Evolutionary conservation across 345 rosid genomes (phyloP).

Genomic region (Dimocarpus longan): DNA sequence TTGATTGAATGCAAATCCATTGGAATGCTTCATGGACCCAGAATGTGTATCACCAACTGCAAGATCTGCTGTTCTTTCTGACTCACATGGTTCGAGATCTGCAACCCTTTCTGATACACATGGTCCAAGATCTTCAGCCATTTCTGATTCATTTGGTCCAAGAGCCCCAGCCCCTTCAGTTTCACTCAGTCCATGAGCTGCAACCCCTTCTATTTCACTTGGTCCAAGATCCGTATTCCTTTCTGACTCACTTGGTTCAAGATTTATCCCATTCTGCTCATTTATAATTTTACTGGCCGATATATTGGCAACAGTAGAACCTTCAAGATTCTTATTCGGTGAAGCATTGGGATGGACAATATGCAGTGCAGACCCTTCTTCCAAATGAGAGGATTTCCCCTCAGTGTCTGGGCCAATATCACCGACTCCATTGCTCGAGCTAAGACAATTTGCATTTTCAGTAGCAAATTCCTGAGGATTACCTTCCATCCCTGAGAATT

Average conservation of each 20-base stretch:
- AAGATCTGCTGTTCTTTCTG: constrained; percentile 10
- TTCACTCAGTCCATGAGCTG: constrained; percentile 26
- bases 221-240: background rate
- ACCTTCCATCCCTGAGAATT: constrained; percentile 36
- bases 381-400: constrained; percentile 16
- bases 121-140: background rate
- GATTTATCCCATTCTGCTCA: constrained; percentile 40
- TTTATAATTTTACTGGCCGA: constrained; percentile 21
- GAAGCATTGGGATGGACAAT: constrained; percentile 22
- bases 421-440: constrained; percentile 29
- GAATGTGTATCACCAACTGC: constrained; percentile 28
- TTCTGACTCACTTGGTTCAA: constrained; percentile 32
- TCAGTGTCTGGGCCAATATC: constrained; percentile 27
- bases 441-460: constrained; percentile 34
- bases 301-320: constrained; percentile 32
- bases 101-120: background rate
- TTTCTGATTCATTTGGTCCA: constrained; percentile 26
- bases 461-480: constrained; percentile 24
- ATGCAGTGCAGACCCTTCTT: constrained; percentile 30
- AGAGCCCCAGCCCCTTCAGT: constrained; percentile 22
- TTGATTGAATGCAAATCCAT: constrained; percentile 31
- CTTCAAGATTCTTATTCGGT: constrained; percentile 29
- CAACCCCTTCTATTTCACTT: background rate
- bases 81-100: background rate
- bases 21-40: constrained; percentile 23